Evolutionary conservation across 2,329 filamentous ascomycete species (phyloP), one percentile per base, ranked within the genome.

Genomic region (Cordyceps pruinosa): DNA sequence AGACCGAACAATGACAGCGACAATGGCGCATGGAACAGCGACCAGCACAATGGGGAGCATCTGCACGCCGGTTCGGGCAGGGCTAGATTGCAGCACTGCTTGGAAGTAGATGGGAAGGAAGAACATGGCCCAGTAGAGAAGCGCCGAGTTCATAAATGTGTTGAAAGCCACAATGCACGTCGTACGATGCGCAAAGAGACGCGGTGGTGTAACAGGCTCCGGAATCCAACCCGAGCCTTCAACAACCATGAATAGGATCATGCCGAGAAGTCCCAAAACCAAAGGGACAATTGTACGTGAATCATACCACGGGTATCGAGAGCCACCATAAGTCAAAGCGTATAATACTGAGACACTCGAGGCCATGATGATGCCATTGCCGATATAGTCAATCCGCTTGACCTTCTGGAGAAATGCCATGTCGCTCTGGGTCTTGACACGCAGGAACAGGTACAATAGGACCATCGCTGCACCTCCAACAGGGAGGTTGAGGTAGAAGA

Each of bases 401-500:
- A 68, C 46, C 45, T 58, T 63, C 1, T 54, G 25, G 1, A 50
- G 15, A 25, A 63, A 15, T 8, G 61, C 37, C n/a, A 49, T 7
- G 7, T 54, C 32, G 39, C 58, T 61, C 34, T 61, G 50, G 28
- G 49, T 61, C 5, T 60, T 58, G 50, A 64, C 59, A 13, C 59
- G 59, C 3, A 65, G 58, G 30, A 65, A 66, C 10, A 67, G 57
- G 30, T 64, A 66, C 9, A 63, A 49, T 26, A 64, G 41, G 0
- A 62, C 60, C 8, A 67, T 39, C 1, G 64, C 57, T 10, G 58
- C 57, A 12, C 59, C 66, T 23, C 63, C 61, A 19, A 69, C 61
- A 21, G 66, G 66, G 23, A 75, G 61, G 58, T 72, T 73, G 35
- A 75, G 59, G 54, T 70, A 75, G 55, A 80, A 79, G 32, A 72